Evolutionary conservation across 169 alveolate genomes (phyloP).

Genomic region (Plasmodium ovale): DNA sequence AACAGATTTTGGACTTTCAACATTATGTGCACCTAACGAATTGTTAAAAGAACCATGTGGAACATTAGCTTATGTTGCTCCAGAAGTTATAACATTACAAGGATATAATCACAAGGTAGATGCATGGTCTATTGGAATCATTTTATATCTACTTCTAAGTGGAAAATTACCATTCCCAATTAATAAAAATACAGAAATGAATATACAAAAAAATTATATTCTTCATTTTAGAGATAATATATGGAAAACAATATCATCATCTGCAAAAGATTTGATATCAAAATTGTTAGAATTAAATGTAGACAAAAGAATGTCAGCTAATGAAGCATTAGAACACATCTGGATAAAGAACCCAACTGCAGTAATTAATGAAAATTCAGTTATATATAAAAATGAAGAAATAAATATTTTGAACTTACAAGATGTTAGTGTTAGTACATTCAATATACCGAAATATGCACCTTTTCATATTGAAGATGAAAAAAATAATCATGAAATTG

Average conservation of each 20-base stretch:
- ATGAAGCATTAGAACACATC: conserved; percentile 90
- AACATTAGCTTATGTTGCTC: conserved; percentile 93
- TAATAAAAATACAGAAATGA: conserved; percentile 77
- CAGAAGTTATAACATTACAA: conserved; percentile 92
- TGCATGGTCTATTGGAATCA: conserved; percentile 94
- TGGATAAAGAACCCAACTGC: conserved; percentile 91
- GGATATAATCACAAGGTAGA: conserved; percentile 92
- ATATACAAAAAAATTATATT: conserved; percentile 77
- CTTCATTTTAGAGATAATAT: conserved; percentile 84
- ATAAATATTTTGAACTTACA: conserved; percentile 62
- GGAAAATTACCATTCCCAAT: conserved; percentile 93
- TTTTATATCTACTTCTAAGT: conserved; percentile 90
- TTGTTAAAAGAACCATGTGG: conserved; percentile 92
- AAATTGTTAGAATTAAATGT: conserved; percentile 83
- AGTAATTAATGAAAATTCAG: conserved; percentile 85
- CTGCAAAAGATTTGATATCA: conserved; percentile 86
- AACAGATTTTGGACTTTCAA: conserved; percentile 96
- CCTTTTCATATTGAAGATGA: conserved; percentile 44
- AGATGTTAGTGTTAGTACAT: conserved; percentile 76
- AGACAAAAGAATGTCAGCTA: conserved; percentile 83
- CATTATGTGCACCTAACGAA: conserved; percentile 91
- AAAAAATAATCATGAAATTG: conserved; percentile 30
- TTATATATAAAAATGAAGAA: conserved; percentile 70
- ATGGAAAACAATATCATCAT: conserved; percentile 87
- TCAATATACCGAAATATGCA: conserved; percentile 74